These are phyloP conservation scores for Rhododendron ovatum DNA, from an alignment of 148 eudicot species.

Conservation along the genomic window DNA sequence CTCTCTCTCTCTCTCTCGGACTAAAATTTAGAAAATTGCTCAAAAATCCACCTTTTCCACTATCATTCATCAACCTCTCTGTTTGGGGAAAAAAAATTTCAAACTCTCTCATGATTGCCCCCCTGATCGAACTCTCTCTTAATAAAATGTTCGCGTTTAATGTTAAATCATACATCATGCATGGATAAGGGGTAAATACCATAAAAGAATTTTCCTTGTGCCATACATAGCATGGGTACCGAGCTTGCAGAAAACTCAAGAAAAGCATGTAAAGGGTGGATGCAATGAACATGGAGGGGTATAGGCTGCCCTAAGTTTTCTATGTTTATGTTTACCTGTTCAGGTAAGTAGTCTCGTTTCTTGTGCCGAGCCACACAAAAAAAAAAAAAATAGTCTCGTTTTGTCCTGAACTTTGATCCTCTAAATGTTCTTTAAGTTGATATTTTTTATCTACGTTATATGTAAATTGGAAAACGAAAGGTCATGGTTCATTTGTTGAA, in stretches of 20 bases:
- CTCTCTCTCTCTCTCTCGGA: background rate
- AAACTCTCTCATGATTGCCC: background rate
- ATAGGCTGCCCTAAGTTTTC: background rate
- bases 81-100: too few relatives aligned
- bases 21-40: too few relatives aligned
- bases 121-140: background rate
- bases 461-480: background rate
- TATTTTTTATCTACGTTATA: background rate
- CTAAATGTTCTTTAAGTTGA: background rate
- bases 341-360: background rate
- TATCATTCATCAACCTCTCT: background rate
- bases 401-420: background rate
- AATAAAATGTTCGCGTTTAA: background rate
- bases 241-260: background rate
- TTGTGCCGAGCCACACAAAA: too few relatives aligned
- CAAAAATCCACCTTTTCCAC: background rate
- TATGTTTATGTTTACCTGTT: background rate
- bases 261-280: background rate
- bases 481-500: background rate
- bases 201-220: background rate
- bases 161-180: background rate
- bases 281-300: background rate
- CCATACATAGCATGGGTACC: background rate
- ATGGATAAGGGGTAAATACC: background rate
- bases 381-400: background rate